A percentile compares a stretch with the other conserved stretches of the same genome.
phyloP scores from a whole-genome alignment of 495 filamentous ascomycete genomes.

The Podospora appendiculata region DNA sequence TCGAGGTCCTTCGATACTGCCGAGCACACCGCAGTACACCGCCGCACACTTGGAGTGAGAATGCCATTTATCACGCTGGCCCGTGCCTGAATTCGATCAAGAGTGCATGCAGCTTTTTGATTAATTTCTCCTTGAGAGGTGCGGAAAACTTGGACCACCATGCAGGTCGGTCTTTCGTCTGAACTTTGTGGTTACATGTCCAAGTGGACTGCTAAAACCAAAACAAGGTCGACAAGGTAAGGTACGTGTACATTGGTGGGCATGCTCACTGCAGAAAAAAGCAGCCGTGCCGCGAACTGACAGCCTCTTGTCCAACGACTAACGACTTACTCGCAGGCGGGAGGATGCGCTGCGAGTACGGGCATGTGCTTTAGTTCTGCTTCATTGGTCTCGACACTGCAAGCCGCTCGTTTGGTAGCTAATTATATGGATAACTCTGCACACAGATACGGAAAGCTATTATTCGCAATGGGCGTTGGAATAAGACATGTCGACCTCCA shows the following conservation, averaged over 20 bases:
- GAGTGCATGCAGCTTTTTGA: slow-evolving; percentile 6
- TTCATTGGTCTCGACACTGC: too few species aligned
- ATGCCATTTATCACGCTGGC: neutral
- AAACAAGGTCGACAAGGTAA: neutral
- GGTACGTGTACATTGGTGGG: too few species aligned
- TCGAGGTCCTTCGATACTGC: slow-evolving; percentile 4
- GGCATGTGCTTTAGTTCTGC: slow-evolving; percentile 1
- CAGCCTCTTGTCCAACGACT: neutral
- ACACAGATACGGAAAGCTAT: too few species aligned
- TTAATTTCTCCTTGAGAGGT: too few species aligned
- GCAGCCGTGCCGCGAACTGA: slow-evolving; percentile 8
- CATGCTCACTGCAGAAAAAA: neutral
- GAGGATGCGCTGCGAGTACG: slow-evolving; percentile 1
- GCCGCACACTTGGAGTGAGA: neutral
- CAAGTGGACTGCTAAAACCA: too few species aligned
- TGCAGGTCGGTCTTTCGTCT: too few species aligned
- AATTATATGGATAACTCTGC: too few species aligned
- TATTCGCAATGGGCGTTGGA: too few species aligned
- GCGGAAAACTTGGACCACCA: too few species aligned
- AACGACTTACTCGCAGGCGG: slow-evolving; percentile 6
- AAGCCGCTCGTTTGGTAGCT: too few species aligned
- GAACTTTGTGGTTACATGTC: too few species aligned
- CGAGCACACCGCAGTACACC: neutral
- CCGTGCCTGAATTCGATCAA: slow-evolving; percentile 9
- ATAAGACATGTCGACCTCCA: too few species aligned